A percentile compares a stretch with the other conserved stretches of the same genome.
phyloP scores from a whole-genome alignment of 2,329 filamentous ascomycete genomes.

The Simplicillium aogashimaense region DNA sequence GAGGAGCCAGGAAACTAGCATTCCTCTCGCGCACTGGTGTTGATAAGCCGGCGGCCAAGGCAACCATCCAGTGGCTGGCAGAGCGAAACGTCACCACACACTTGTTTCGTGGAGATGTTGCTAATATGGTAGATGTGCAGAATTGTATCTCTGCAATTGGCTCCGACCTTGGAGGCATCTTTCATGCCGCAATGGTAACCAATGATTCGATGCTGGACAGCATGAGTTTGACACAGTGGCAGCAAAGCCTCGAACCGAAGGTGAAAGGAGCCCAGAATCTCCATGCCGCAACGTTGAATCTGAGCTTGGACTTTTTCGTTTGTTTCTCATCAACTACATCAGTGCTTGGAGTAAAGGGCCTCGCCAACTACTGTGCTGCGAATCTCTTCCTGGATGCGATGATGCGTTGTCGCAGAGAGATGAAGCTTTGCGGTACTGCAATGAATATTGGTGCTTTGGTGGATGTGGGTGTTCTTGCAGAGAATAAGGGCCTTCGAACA shows the following conservation, averaged over 20 bases:
- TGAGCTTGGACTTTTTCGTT: constrained; percentile 19
- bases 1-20: constrained; percentile 18
- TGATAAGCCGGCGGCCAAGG: constrained; percentile 8
- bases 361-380: constrained; percentile 25
- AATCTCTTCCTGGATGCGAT: constrained; percentile 24
- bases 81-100: constrained; percentile 6
- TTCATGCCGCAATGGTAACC: constrained; percentile 29
- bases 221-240: constrained; percentile 17
- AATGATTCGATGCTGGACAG: constrained; percentile 10
- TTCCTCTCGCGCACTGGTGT: constrained; percentile 17
- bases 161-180: constrained; percentile 23
- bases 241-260: constrained; percentile 17
- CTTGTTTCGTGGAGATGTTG: constrained; percentile 20
- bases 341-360: constrained; percentile 16
- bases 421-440: constrained; percentile 18
- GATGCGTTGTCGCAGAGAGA: constrained; percentile 16
- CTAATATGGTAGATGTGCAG: constrained; percentile 14
- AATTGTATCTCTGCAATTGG: constrained; percentile 9
- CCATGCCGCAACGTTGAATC: constrained; percentile 13
- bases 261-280: constrained; percentile 22
- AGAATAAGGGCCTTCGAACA: constrained; percentile 9
- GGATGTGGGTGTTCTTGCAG: constrained; percentile 11
- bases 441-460: constrained; percentile 24
- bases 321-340: constrained; percentile 16
- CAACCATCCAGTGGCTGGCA: constrained; percentile 10